phyloP scores from a whole-genome alignment of 2,329 filamentous ascomycete species.

The Botryotinia narcissicola region DNA sequence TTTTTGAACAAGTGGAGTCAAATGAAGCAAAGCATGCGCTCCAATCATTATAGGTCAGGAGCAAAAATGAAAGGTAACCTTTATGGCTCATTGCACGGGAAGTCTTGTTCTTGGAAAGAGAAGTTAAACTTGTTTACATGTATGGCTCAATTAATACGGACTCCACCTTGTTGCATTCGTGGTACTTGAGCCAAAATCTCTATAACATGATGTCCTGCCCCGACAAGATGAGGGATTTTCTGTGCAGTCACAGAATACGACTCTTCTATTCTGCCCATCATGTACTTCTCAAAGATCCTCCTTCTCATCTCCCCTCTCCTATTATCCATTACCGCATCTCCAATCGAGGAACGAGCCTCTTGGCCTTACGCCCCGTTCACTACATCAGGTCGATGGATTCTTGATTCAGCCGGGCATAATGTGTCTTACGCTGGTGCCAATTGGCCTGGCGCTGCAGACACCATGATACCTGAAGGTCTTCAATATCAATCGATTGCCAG shows the following conservation, averaged over 20 bases:
- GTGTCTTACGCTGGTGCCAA: conserved; percentile 56
- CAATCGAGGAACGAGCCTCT: not conserved
- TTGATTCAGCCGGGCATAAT: conserved; percentile 38
- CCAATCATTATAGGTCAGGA: not conserved
- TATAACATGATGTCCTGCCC: conserved; percentile 7
- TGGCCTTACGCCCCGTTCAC: conserved; percentile 19
- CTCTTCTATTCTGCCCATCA: not conserved
- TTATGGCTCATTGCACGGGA: not conserved
- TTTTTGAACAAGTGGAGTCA: not conserved
- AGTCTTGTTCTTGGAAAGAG: not conserved
- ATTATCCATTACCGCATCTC: not conserved
- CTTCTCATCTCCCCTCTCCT: conserved; percentile 3
- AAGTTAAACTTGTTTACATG: not conserved
- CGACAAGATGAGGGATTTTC: not conserved
- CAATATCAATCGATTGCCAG: conserved; percentile 57
- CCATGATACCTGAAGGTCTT: conserved; percentile 65
- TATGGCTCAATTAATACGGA: not conserved
- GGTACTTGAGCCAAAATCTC: not conserved
- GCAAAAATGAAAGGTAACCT: too few relatives aligned
- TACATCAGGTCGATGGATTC: conserved; percentile 25
- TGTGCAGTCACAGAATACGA: not conserved
- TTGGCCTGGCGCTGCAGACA: conserved; percentile 59
- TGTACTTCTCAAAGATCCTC: conserved; percentile 11
- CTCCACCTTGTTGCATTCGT: not conserved
- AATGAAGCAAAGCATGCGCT: conserved; percentile 6